phyloP scores from a whole-genome alignment of 257 asterid genomes.

The Plantago ovata region DNA sequence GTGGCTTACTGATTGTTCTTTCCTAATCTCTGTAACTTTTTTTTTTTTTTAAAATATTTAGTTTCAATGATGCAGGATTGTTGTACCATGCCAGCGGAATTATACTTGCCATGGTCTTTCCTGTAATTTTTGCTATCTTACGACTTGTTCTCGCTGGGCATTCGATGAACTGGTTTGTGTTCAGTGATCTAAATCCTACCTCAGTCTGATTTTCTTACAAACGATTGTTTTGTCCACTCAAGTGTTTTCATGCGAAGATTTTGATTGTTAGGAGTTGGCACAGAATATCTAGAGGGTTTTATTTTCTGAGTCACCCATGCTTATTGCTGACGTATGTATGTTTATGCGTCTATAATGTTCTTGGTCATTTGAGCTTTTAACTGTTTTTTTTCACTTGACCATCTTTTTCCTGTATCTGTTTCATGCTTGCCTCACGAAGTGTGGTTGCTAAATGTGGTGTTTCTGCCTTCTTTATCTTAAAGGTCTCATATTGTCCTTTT shows the following conservation, averaged over 20 bases:
- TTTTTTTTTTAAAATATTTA: slow-evolving; percentile 14
- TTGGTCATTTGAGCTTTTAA: not conserved
- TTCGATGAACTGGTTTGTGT: slow-evolving; percentile 82
- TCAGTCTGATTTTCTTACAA: slow-evolving; percentile 15
- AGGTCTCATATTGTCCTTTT: slow-evolving; percentile 4
- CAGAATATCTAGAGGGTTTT: not conserved
- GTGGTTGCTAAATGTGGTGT: not conserved
- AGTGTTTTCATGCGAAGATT: not conserved
- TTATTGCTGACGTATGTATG: not conserved
- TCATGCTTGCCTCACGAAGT: not conserved
- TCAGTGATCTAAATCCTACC: slow-evolving; percentile 19
- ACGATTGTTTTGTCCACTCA: slow-evolving; percentile 1
- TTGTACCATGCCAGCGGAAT: slow-evolving; percentile 64
- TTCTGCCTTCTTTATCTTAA: slow-evolving; percentile 15
- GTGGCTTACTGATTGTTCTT: slow-evolving; percentile 8
- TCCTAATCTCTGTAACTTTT: slow-evolving; percentile 10
- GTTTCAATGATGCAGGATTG: slow-evolving; percentile 55
- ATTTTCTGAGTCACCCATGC: not conserved
- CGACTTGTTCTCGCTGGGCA: slow-evolving; percentile 61
- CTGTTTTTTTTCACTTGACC: not conserved
- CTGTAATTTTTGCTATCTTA: slow-evolving; percentile 60
- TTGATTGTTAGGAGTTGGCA: not conserved
- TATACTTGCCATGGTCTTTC: slow-evolving; percentile 62
- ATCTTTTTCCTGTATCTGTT: not conserved
- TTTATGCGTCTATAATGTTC: not conserved